Evolutionary conservation across 2,329 filamentous ascomycete genomes (phyloP), one percentile per base, ranked within the genome.

Genomic region (Fusarium liriodendri): DNA sequence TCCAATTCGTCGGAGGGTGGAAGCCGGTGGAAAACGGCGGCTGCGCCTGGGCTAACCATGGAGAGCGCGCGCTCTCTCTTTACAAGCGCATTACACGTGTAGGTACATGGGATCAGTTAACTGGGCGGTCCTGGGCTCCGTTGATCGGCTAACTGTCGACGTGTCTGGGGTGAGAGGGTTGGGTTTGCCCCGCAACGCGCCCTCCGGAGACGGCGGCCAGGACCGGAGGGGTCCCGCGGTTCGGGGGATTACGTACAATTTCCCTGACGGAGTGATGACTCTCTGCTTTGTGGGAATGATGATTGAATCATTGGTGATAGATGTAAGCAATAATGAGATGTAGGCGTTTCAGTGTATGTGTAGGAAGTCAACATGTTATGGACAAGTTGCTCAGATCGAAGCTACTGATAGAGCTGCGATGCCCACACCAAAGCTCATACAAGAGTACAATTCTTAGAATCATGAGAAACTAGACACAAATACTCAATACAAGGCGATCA

Each of bases 101-200:
- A 52, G 47, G 25, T 60, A 50, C 47, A 61, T 67, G 8, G 20
- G 47, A 52, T 60, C 59, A 73, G 70, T 59, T 52, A 59, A 68
- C 70, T 61, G 62, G 62, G 55, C 62, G 47, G 64, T 66, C 25
- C 52, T 64, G 65, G 40, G 74, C 74, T 76, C 74, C 74, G 74
- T 77, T 73, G 67, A 76, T 75, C 74, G 74, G 74, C 74, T 73
- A 68, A 68, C 66, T 67, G 33, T 37, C 52, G 60, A 52, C 42
- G 47, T 42, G 33, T 45, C 66, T 63, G 70, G 45, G 52, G 50
- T 54, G 59, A 62, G 57, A 32, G 18, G 38, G 40, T 25, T 11
- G 60, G n/a, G 16, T 42, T 37, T 42, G 62, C 73, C 72, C 73
- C 73, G 70, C 73, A 72, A 29, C 67, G 52, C 64, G 59, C 67